Evolutionary conservation across 148 eudicot species (phyloP).

Genomic region (Rhododendron ovatum): DNA sequence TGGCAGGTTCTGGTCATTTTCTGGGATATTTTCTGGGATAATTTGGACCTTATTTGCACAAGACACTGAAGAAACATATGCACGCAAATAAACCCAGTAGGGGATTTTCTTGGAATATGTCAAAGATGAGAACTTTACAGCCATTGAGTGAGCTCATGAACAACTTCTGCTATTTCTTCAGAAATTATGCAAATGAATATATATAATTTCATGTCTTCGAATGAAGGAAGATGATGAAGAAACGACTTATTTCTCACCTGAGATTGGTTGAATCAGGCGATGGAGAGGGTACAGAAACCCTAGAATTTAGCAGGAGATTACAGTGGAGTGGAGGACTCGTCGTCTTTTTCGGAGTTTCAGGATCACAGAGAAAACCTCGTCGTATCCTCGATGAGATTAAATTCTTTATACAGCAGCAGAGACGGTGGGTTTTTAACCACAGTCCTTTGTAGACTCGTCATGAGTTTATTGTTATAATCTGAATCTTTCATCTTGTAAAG

Average conservation of each 20-base stretch:
- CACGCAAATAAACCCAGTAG: slow-evolving; percentile 30
- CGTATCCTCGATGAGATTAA: no score
- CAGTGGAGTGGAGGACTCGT: neutral
- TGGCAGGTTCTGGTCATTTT: slow-evolving; percentile 18
- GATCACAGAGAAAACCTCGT: no score
- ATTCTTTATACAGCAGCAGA: no score
- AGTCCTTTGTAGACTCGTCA: no score
- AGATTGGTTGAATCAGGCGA: neutral
- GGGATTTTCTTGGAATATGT: slow-evolving; percentile 30
- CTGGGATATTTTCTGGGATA: slow-evolving; percentile 23
- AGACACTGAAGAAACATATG: slow-evolving; percentile 40
- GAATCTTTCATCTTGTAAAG: no score
- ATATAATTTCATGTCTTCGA: neutral
- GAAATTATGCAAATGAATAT: neutral
- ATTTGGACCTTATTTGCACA: slow-evolving; percentile 23
- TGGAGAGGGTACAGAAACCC: slow-evolving; percentile 6
- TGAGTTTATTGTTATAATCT: no score
- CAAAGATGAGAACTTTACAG: slow-evolving; percentile 36
- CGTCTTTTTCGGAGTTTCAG: no score
- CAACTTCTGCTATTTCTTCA: neutral
- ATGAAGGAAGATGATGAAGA: neutral
- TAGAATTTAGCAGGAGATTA: neutral
- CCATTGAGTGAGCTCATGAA: slow-evolving; percentile 23
- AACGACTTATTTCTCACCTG: slow-evolving; percentile 4
- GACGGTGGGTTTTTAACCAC: no score